Percentiles rank a stretch among this genome's conserved stretches.
These are phyloP conservation scores for Amanita subjunquillea DNA, from an alignment of 768 basidiomycete species.

Conservation along the genomic window DNA sequence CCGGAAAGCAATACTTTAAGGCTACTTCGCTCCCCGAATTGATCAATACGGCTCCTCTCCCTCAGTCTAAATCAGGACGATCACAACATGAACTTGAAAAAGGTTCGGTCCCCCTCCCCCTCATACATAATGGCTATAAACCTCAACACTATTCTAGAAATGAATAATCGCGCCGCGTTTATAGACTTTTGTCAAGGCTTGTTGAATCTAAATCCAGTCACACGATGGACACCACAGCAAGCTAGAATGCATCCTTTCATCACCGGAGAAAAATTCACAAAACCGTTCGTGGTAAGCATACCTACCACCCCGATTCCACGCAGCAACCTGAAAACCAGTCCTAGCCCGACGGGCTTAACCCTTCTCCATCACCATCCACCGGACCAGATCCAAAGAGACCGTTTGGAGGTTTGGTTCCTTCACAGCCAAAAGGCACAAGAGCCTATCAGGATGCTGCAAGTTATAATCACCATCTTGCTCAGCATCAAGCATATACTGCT, in stretches of 20 bases:
- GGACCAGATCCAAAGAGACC: constrained; percentile 70
- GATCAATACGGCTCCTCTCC: constrained; percentile 92
- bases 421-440: constrained; percentile 76
- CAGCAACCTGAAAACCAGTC: background rate
- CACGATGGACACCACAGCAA: constrained; percentile 96
- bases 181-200: constrained; percentile 97
- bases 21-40: constrained; percentile 90
- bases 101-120: constrained; percentile 24
- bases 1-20: constrained; percentile 98
- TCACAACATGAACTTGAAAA: constrained; percentile 83
- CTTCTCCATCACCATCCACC: constrained; percentile 15
- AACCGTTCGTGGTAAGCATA: constrained; percentile 65
- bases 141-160: constrained; percentile 42
- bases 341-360: constrained; percentile 44
- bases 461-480: constrained; percentile 90
- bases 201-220: constrained; percentile 87
- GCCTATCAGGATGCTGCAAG: constrained; percentile 87
- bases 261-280: constrained; percentile 91
- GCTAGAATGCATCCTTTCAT: constrained; percentile 95
- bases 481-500: constrained; percentile 89
- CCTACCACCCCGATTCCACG: background rate
- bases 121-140: too few relatives aligned
- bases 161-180: constrained; percentile 89
- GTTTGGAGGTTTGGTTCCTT: constrained; percentile 87
- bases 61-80: constrained; percentile 67